phyloP scores from a whole-genome alignment of 139 green algal species.

The Tetradesmus lagerheimii region DNA sequence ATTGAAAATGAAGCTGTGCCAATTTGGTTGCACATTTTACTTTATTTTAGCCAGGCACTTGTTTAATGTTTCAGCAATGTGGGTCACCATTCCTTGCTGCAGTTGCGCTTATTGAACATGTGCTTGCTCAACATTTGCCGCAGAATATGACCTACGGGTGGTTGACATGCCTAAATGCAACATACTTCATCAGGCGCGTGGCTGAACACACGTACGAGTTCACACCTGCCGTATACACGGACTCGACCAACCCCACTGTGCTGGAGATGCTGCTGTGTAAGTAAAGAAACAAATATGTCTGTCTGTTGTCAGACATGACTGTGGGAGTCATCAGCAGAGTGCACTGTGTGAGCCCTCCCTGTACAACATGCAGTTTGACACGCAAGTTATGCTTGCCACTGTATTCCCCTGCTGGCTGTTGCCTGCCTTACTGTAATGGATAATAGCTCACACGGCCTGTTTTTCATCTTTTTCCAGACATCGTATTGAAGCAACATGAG shows the following conservation, averaged over 20 bases:
- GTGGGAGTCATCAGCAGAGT: background rate
- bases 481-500: constrained; percentile 8
- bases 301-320: background rate
- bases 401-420: background rate
- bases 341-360: background rate
- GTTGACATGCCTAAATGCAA: background rate
- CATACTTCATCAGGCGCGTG: background rate
- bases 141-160: constrained; percentile 4
- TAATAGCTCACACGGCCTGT: background rate
- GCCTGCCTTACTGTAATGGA: background rate
- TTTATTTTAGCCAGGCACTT: too few species aligned
- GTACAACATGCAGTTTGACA: background rate
- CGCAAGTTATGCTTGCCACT: background rate
- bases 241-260: background rate
- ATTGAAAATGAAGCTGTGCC: too few species aligned
- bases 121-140: background rate
- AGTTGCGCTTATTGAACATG: background rate
- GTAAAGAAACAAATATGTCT: background rate
- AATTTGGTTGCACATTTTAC: too few species aligned
- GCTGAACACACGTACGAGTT: background rate
- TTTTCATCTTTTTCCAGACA: constrained; percentile 4
- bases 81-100: background rate
- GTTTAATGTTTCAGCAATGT: too few species aligned
- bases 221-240: background rate
- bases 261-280: constrained; percentile 25